phyloP scores from a whole-genome alignment of 495 filamentous ascomycete genomes.

The Pyrenula aspistea region DNA sequence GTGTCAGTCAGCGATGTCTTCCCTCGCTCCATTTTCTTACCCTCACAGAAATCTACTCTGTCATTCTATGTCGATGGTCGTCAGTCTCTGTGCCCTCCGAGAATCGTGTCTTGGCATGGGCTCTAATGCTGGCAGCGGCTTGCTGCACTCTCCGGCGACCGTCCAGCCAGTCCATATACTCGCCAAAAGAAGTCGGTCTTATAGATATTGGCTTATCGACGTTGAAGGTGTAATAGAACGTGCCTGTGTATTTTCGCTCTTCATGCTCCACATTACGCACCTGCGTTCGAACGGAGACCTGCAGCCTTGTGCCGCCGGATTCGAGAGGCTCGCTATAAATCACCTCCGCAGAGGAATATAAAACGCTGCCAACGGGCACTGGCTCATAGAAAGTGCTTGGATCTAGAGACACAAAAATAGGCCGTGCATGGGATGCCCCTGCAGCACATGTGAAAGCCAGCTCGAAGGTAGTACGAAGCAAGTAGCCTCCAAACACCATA shows the following conservation, averaged over 20 bases:
- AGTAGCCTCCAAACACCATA: conserved; percentile 84
- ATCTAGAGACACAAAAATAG: conserved; percentile 67
- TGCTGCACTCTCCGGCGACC: conserved; percentile 47
- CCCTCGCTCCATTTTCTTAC: not conserved
- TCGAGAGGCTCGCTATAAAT: conserved; percentile 62
- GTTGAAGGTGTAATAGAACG: conserved; percentile 78
- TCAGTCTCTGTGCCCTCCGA: not conserved
- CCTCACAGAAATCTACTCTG: not conserved
- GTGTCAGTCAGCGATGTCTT: not conserved
- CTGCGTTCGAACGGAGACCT: conserved; percentile 65
- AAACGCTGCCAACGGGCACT: conserved; percentile 70
- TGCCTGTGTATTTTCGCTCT: conserved; percentile 60
- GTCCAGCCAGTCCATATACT: conserved; percentile 75
- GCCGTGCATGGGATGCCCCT: conserved; percentile 59
- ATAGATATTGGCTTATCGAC: conserved; percentile 62
- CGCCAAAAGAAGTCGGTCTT: conserved; percentile 61
- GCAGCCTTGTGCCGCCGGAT: conserved; percentile 40
- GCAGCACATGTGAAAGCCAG: conserved; percentile 84
- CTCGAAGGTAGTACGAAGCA: conserved; percentile 74
- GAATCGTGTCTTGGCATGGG: not conserved
- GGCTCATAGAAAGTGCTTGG: conserved; percentile 77
- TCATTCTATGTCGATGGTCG: not conserved
- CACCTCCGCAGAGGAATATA: conserved; percentile 68
- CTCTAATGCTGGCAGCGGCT: conserved; percentile 17
- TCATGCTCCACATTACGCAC: conserved; percentile 72